A percentile compares a stretch with the other conserved stretches of the same genome.
phyloP scores from a whole-genome alignment of 495 filamentous ascomycete species.

The Penicillium egyptiacum region DNA sequence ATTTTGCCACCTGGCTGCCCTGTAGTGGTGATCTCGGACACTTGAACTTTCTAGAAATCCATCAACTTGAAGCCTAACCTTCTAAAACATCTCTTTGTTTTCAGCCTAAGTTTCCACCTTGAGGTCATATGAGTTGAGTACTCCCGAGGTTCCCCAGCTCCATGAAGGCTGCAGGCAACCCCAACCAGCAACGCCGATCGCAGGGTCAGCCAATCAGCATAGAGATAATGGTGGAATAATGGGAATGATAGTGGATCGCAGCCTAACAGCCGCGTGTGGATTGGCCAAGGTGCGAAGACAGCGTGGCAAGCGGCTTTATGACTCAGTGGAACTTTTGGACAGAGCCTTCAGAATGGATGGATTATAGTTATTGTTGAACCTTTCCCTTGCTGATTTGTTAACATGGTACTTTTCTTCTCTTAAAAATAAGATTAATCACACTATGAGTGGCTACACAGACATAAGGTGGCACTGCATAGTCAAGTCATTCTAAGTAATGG shows the following conservation, averaged over 20 bases:
- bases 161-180: conserved; percentile 12
- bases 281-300: conserved; percentile 20
- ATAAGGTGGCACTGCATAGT: conserved; percentile 1
- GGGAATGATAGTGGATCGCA: not conserved
- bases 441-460: conserved; percentile 2
- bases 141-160: conserved; percentile 11
- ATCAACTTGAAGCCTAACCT: conserved; percentile 5
- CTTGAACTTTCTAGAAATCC: not conserved
- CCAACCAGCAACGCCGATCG: conserved; percentile 19
- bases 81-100: not conserved
- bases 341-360: not conserved
- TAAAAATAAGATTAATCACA: not conserved
- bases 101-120: conserved; percentile 10
- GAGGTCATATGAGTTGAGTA: conserved; percentile 12
- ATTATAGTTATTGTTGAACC: not conserved
- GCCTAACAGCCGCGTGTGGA: conserved; percentile 9
- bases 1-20: not conserved
- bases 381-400: not conserved
- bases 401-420: not conserved
- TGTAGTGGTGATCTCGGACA: not conserved
- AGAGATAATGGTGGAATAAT: conserved; percentile 1
- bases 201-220: conserved; percentile 16
- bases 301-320: conserved; percentile 26
- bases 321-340: conserved; percentile 7
- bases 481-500: not conserved